Evolutionary conservation across 1,139 yeast genomes (phyloP), one percentile per base, ranked within the genome.

Genomic region (Trichomonascaceae sp.): DNA sequence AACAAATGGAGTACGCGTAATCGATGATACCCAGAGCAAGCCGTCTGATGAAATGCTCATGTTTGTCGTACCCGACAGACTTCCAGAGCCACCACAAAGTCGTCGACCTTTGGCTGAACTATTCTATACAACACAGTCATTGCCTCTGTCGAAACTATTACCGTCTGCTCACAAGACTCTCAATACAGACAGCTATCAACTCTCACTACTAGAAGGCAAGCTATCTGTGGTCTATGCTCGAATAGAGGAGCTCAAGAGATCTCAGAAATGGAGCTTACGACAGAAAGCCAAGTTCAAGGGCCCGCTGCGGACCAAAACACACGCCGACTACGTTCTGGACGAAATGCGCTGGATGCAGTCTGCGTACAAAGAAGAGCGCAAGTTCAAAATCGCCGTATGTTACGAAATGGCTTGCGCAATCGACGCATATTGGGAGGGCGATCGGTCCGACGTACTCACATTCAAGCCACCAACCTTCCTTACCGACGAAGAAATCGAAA

Each of bases 161-260:
- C 89, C 94, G 0, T 71, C 85, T 22, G 76, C 94, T 6, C 93
- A 85, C 50, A 89, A 89, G 52, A 77, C 81, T 0, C 62, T 89
- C 31, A 74, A 84, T 35, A 81, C 97, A 0, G 92, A 81, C 32
- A 73, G 81, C 39, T 89, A 74, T 57, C 93, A 84, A 48, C 69
- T 80, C 47, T 84, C 94, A 0, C 61, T 87, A 18, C 69, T 84
- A n/a, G 99, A 89, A 52, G 94, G 96, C 5, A 81, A 87, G 51
- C 74, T 89, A 6, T 84, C 94, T 0, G 95, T 85, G n/a, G 73
- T 84, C 13, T 81, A 84, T 48, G 81, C 93, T 3, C 69, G 97
- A 38, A 87, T 92, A 31, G 98, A 89, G 50, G 97, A 87, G 52
- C 64, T 92, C 40, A 82, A 85, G 51, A 65, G 93, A 35, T 77